Conservation (phyloP, 768 basidiomycete species). For the Auriculariales sp. region DNA sequence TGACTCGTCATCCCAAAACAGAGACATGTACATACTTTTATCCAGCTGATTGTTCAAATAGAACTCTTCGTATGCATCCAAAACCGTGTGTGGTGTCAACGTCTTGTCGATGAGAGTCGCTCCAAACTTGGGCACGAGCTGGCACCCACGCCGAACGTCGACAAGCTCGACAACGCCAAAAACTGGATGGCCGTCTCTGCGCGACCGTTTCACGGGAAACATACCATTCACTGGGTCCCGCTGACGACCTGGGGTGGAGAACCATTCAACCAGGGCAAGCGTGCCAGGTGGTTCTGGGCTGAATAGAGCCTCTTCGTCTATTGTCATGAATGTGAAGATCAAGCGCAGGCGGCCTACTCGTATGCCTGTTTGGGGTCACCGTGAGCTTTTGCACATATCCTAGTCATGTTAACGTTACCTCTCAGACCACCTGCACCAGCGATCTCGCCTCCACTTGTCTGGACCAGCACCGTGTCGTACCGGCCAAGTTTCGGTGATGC, state of each 20-base stretch:
- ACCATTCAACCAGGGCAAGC: conserved; percentile 20
- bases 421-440: conserved; percentile 7
- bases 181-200: conserved; percentile 1
- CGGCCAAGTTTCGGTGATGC: conserved; percentile 9
- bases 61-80: not conserved
- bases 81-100: not conserved
- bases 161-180: conserved; percentile 14
- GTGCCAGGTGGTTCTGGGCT: conserved; percentile 4
- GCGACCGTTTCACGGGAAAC: not conserved
- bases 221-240: not conserved
- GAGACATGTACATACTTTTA: not conserved
- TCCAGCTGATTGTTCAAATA: not conserved
- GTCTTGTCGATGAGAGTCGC: not conserved
- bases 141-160: conserved; percentile 14
- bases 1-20: too few species aligned
- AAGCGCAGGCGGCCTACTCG: conserved; percentile 14
- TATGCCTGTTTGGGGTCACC: conserved; percentile 10
- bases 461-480: conserved; percentile 23
- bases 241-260: conserved; percentile 6
- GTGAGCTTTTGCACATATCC: not conserved
- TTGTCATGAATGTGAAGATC: conserved; percentile 12
- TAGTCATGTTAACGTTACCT: conserved; percentile 9
- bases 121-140: conserved; percentile 20
- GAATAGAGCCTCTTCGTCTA: not conserved
- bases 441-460: conserved; percentile 5